phyloP scores from a whole-genome alignment of 495 filamentous ascomycete genomes.

The Pyrenula aspistea region DNA sequence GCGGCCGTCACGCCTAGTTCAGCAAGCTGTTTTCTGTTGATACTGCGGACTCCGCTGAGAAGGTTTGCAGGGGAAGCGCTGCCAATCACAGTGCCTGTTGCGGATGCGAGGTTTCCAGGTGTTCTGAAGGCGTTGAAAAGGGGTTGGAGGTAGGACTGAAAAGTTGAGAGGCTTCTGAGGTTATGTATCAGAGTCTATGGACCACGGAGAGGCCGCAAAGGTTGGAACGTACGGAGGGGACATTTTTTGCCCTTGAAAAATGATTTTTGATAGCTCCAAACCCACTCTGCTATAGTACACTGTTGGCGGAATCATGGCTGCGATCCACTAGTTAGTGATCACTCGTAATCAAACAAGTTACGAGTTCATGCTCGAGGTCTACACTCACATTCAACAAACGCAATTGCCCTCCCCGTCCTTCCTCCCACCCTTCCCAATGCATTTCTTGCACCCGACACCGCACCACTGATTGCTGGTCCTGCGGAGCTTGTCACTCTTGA shows the following conservation, averaged over 20 bases:
- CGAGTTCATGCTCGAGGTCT: too few relatives aligned
- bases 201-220: not conserved
- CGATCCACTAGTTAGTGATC: constrained; percentile 21
- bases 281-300: constrained; percentile 87
- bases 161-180: constrained; percentile 56
- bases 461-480: constrained; percentile 61
- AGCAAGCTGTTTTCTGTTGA: constrained; percentile 55
- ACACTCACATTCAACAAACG: constrained; percentile 72
- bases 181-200: not conserved
- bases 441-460: constrained; percentile 48
- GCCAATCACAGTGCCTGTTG: constrained; percentile 29
- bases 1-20: constrained; percentile 64
- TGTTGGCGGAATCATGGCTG: constrained; percentile 75
- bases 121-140: constrained; percentile 54
- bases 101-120: constrained; percentile 35
- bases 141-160: constrained; percentile 80
- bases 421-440: constrained; percentile 72
- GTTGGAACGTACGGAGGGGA: constrained; percentile 67
- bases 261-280: constrained; percentile 72
- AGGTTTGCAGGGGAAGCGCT: constrained; percentile 33
- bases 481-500: constrained; percentile 71
- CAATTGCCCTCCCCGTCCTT: constrained; percentile 67
- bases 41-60: constrained; percentile 52
- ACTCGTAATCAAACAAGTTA: too few relatives aligned
- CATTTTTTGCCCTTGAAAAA: constrained; percentile 86